A percentile compares a stretch with the other conserved stretches of the same genome.
phyloP scores from a whole-genome alignment of 495 filamentous ascomycete species.

The Acidiella bohemica region DNA sequence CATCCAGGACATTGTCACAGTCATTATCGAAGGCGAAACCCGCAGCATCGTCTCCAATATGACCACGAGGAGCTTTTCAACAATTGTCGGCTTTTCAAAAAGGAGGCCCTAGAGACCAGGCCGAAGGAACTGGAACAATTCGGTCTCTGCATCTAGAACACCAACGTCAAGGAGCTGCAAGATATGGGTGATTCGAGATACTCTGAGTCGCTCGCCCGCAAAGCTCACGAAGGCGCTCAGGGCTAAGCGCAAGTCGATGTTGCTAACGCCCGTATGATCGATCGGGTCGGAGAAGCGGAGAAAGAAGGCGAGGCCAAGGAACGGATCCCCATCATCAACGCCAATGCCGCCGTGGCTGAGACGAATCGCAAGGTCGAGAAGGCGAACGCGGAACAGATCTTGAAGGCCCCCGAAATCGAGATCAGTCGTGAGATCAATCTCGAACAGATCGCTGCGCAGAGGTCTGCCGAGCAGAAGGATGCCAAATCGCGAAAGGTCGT shows the following conservation, averaged over 20 bases:
- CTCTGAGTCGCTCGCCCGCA: conserved; percentile 62
- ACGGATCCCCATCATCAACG: conserved; percentile 70
- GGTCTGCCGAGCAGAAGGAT: too few species aligned
- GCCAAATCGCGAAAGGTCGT: conserved; percentile 64
- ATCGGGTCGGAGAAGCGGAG: conserved; percentile 67
- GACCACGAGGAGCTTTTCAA: conserved; percentile 79
- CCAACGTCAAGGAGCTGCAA: conserved; percentile 72
- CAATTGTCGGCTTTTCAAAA: conserved; percentile 67
- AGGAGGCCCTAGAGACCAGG: conserved; percentile 61
- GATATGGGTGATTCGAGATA: conserved; percentile 65
- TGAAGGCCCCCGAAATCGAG: conserved; percentile 54
- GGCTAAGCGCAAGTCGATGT: conserved; percentile 71
- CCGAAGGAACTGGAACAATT: conserved; percentile 43
- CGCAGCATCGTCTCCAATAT: conserved; percentile 62
- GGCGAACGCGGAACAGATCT: conserved; percentile 58
- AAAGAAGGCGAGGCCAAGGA: conserved; percentile 64
- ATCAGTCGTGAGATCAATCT: conserved; percentile 59
- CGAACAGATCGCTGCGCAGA: conserved; percentile 54
- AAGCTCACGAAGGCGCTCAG: conserved; percentile 69
- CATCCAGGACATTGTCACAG: conserved; percentile 73
- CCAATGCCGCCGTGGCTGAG: conserved; percentile 66
- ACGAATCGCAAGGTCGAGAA: conserved; percentile 71
- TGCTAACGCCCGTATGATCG: conserved; percentile 61
- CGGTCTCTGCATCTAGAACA: conserved; percentile 44
- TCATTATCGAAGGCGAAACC: conserved; percentile 78